Evolutionary conservation across 768 basidiomycete genomes (phyloP), one percentile per base, ranked within the genome.

Genomic region (Hygrophorus pudorinus): DNA sequence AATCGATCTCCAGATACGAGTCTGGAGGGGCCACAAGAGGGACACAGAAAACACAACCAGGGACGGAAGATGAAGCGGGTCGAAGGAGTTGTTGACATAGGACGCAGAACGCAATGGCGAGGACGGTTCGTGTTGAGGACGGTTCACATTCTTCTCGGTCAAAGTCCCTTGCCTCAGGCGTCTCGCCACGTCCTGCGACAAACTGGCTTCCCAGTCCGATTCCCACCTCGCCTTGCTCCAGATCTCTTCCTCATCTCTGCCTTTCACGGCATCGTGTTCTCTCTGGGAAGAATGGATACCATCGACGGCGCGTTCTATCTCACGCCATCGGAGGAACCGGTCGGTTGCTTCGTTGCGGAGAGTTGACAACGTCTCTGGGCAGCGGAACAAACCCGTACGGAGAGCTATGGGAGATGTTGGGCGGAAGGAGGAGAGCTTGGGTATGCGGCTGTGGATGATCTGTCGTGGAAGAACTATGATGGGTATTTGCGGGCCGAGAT

Each of bases 171-270:
- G 66, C 24, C 74, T 67, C 40, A 73, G 48, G 12, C 74, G 62
- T 33, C 59, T 59, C 10, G 79, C 76, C 28, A 81, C 79, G 41
- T 83, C 79, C 30, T 67, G 65, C 14, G 81, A 82, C n/a, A 84
- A 63, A 28, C 60, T 63, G 12, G 72, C 65, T 53, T 83, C 81
- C 81, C 81, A 83, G 40, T 64, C 69, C 11, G 73, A 65, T 54
- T 83, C 81, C 81, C 81, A 84, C 39, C 63, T 68, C 12, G 70
- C 69, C 60, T 80, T 79, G 54, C 72, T 70, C 81, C 80, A 83
- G 2, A 52, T 44, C 42, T 57, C 56, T 47, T 57, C 42, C 50
- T 52, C 47, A 21, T 49, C 48, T 12, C 29, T 36, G 34, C 46
- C 48, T 7, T 29, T 27, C 27, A 7, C 43, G 12, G 42, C 14